A percentile compares a stretch with the other conserved stretches of the same genome.
phyloP scores from a whole-genome alignment of 1,284 basidiomycete species.

The Filobasidium uniguttulatum region DNA sequence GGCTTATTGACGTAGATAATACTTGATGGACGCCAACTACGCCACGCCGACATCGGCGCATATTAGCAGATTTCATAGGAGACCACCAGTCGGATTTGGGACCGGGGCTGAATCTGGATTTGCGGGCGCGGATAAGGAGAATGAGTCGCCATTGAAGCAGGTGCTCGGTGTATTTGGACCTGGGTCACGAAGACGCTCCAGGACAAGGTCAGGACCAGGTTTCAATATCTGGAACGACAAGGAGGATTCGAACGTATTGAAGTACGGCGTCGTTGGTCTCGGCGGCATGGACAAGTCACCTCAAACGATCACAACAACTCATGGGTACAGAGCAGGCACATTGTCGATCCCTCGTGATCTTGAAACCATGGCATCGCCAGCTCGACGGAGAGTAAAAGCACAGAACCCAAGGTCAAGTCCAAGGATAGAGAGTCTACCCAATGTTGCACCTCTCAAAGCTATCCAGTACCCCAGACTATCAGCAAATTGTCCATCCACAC shows the following conservation, averaged over 20 bases:
- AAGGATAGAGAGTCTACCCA: background rate
- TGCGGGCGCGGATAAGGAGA: background rate
- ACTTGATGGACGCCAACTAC: background rate
- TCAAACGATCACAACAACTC: background rate
- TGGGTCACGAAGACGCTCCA: too few species aligned
- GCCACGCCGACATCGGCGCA: background rate
- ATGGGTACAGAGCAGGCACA: background rate
- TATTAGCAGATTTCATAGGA: background rate
- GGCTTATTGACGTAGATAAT: too few species aligned
- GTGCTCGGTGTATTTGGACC: too few species aligned
- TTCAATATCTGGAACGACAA: background rate
- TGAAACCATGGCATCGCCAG: background rate
- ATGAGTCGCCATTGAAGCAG: too few species aligned
- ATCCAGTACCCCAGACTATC: too few species aligned
- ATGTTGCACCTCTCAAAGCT: too few species aligned
- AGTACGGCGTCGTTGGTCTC: too few species aligned
- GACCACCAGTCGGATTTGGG: background rate
- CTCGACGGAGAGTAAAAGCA: background rate
- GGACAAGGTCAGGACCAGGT: background rate
- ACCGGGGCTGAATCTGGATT: background rate
- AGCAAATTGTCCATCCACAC: constrained; percentile 5
- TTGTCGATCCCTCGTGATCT: background rate
- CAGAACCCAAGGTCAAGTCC: background rate
- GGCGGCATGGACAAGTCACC: too few species aligned
- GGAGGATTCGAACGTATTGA: background rate